phyloP scores from a whole-genome alignment of 2,329 filamentous ascomycete species.

The Bipolaris victoriae region DNA sequence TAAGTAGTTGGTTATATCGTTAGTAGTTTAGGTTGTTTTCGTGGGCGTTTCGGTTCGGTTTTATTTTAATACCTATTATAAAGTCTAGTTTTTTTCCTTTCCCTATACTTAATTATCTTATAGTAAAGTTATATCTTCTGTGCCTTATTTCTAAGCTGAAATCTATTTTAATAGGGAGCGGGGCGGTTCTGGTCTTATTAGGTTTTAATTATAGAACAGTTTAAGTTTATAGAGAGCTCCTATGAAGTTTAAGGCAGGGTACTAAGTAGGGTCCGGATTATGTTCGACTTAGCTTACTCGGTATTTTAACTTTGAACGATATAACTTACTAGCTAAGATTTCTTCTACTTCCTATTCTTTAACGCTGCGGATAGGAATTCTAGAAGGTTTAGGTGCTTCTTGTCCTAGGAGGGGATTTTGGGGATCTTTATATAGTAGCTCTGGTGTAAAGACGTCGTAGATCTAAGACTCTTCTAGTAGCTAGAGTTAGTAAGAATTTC shows the following conservation, averaged over 20 bases:
- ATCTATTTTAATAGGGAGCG: not conserved
- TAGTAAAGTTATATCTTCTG: no score
- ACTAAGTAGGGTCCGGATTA: not conserved
- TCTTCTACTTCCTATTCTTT: not conserved
- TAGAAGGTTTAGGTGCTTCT: not conserved
- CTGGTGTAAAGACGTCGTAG: not conserved
- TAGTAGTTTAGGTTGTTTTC: no score
- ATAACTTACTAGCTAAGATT: not conserved
- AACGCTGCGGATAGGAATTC: not conserved
- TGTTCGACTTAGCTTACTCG: not conserved
- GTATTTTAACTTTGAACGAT: not conserved
- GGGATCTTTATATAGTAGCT: not conserved
- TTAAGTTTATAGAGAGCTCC: not conserved
- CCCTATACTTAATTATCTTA: no score
- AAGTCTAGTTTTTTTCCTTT: no score
- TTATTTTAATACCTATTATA: no score
- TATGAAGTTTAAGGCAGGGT: not conserved
- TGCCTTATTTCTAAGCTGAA: not conserved
- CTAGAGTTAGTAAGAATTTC: no score
- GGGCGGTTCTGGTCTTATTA: not conserved
- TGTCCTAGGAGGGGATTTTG: not conserved
- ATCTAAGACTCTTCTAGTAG: no score
- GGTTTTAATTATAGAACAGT: not conserved
- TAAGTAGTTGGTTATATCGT: no score
- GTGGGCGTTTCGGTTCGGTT: no score